Percentiles rank a stretch among this genome's conserved stretches.
Evolutionary conservation across 345 rosid species (phyloP).

Genomic region (Pugionium cornutum): DNA sequence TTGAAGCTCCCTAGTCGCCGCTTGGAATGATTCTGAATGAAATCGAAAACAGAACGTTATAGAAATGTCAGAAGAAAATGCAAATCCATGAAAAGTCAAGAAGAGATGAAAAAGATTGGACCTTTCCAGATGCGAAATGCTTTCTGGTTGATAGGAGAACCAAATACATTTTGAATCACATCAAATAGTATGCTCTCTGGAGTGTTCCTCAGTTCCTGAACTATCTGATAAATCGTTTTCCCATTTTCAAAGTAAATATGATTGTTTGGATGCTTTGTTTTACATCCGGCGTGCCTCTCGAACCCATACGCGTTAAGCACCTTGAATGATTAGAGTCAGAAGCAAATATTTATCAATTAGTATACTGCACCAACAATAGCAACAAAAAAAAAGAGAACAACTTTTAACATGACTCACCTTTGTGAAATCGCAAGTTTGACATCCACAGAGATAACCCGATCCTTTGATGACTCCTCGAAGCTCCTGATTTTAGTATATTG

Average conservation of each 20-base stretch:
- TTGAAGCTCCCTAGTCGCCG: slow-evolving; percentile 89
- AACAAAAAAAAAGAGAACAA: neutral
- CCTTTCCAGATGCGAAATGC: slow-evolving; percentile 96
- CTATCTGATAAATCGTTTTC: slow-evolving; percentile 92
- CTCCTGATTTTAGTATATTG: slow-evolving; percentile 50
- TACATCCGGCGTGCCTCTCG: slow-evolving; percentile 90
- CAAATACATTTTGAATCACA: slow-evolving; percentile 71
- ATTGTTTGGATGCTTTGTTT: slow-evolving; percentile 95
- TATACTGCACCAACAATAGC: neutral
- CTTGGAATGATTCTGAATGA: slow-evolving; percentile 75
- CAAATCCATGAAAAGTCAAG: neutral
- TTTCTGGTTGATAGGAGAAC: slow-evolving; percentile 87
- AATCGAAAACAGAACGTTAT: neutral
- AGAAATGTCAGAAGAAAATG: neutral
- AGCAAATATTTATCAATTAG: slow-evolving; percentile 19
- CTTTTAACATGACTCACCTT: slow-evolving; percentile 47
- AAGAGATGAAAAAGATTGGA: slow-evolving; percentile 26
- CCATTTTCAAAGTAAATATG: slow-evolving; percentile 93
- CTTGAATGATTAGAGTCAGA: slow-evolving; percentile 37
- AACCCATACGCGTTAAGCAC: slow-evolving; percentile 86
- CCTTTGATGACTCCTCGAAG: slow-evolving; percentile 80
- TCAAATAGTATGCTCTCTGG: slow-evolving; percentile 74
- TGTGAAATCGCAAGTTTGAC: slow-evolving; percentile 69
- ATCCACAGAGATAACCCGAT: slow-evolving; percentile 91
- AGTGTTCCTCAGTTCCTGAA: slow-evolving; percentile 82